Conservation (phyloP, 1,284 basidiomycete genomes). For the Polyporus tsugae region DNA sequence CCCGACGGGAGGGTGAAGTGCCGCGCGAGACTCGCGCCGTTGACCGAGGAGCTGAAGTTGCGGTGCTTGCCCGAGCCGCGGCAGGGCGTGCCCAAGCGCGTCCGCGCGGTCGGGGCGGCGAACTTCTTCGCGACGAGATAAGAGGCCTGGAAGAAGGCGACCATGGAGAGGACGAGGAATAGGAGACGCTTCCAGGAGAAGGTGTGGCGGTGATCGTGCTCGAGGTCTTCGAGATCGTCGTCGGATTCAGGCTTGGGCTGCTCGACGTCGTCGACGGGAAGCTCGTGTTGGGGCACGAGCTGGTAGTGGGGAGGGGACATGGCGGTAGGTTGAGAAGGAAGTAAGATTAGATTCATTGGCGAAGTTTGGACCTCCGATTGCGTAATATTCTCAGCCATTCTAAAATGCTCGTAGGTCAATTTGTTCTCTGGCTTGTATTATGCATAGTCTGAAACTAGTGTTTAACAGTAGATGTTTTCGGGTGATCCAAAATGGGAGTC, state of each 20-base stretch:
- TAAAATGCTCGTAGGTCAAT: background rate
- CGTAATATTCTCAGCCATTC: background rate
- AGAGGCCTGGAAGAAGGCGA: slow-evolving; percentile 37
- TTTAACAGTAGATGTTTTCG: no score
- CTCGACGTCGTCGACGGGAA: slow-evolving; percentile 15
- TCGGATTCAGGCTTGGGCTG: slow-evolving; percentile 8
- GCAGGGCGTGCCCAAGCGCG: slow-evolving; percentile 25
- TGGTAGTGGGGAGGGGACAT: slow-evolving; percentile 27
- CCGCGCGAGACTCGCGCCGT: slow-evolving; percentile 50
- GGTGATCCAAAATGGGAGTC: no score
- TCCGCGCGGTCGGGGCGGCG: slow-evolving; percentile 11
- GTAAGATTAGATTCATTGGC: background rate
- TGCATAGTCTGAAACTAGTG: no score
- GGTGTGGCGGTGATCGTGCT: slow-evolving; percentile 4
- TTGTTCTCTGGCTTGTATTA: no score
- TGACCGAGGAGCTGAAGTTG: slow-evolving; percentile 42
- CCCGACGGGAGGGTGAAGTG: slow-evolving; percentile 67
- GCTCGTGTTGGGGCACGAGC: slow-evolving; percentile 22
- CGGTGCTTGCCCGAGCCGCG: slow-evolving; percentile 21
- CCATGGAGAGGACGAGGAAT: slow-evolving; percentile 33
- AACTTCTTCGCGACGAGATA: slow-evolving; percentile 31
- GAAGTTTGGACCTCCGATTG: background rate
- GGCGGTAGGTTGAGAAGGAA: slow-evolving; percentile 11
- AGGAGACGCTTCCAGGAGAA: slow-evolving; percentile 32
- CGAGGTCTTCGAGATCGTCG: background rate